phyloP scores from a whole-genome alignment of 495 filamentous ascomycete species.

The Penicillium desertorum region DNA sequence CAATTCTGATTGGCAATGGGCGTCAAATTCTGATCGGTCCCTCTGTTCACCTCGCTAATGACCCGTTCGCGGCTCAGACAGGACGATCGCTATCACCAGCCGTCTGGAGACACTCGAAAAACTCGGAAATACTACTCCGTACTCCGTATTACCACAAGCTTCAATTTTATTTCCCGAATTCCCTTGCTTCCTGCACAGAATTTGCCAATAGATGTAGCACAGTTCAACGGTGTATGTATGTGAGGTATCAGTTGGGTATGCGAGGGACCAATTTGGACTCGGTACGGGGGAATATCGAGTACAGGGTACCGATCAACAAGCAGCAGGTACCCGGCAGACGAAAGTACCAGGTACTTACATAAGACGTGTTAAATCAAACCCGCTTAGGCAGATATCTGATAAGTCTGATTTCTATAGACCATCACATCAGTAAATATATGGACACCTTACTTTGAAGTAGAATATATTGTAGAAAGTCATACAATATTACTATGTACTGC shows the following conservation, averaged over 20 bases:
- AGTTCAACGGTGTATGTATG: not conserved
- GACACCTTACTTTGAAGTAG: not conserved
- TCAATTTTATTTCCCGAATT: constrained; percentile 1
- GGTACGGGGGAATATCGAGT: not conserved
- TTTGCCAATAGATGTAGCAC: not conserved
- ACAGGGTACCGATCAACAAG: not conserved
- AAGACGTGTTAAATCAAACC: not conserved
- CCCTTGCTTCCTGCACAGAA: constrained; percentile 6
- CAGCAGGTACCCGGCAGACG: not conserved
- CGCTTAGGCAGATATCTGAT: constrained; percentile 5
- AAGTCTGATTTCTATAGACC: not conserved
- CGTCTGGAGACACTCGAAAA: constrained; percentile 6
- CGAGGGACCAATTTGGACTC: not conserved
- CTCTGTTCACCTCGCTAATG: constrained; percentile 9
- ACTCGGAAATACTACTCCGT: not conserved
- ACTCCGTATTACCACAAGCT: not conserved
- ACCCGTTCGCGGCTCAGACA: constrained; percentile 13
- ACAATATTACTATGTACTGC: not conserved
- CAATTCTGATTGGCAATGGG: not conserved
- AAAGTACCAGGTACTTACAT: constrained; percentile 5
- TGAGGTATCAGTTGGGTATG: constrained; percentile 4
- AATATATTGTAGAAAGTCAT: not conserved
- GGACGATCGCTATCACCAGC: constrained; percentile 31
- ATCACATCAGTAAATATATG: not conserved
- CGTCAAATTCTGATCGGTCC: not conserved